Conservation (phyloP, 352 stramenopile genomes). For the Phytophthora sansomeana region DNA sequence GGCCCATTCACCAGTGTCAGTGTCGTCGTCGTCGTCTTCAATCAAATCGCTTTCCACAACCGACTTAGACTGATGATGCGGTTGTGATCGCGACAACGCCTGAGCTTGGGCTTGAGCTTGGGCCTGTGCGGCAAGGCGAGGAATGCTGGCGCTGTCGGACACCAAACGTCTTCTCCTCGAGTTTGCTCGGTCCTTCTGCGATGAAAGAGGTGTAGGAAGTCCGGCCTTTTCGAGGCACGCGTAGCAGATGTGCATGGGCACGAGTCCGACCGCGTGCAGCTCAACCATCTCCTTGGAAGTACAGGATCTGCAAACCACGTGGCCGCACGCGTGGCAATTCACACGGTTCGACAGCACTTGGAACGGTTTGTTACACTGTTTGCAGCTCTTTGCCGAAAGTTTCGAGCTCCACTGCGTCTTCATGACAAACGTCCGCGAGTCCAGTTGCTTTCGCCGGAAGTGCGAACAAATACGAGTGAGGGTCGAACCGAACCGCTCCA, state of each 20-base stretch:
- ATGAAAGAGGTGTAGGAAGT: constrained; percentile 23
- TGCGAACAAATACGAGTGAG: constrained; percentile 51
- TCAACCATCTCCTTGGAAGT: constrained; percentile 48
- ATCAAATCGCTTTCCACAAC: constrained; percentile 31
- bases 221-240: constrained; percentile 39
- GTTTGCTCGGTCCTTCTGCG: constrained; percentile 13
- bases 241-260: constrained; percentile 55
- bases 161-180: constrained; percentile 31
- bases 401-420: constrained; percentile 55
- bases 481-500: constrained; percentile 55
- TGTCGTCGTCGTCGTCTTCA: constrained; percentile 35
- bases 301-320: constrained; percentile 46
- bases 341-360: constrained; percentile 50
- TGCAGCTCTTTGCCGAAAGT: constrained; percentile 39
- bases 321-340: constrained; percentile 51
- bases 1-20: constrained; percentile 43
- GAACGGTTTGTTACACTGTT: constrained; percentile 44
- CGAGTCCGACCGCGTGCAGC: constrained; percentile 45
- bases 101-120: constrained; percentile 6
- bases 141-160: constrained; percentile 25
- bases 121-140: constrained; percentile 5
- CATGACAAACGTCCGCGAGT: constrained; percentile 57
- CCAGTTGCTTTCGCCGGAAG: constrained; percentile 55
- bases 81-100: constrained; percentile 22
- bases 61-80: constrained; percentile 22